Conservation (phyloP, 495 filamentous ascomycete genomes). For the Cercophora scortea region DNA sequence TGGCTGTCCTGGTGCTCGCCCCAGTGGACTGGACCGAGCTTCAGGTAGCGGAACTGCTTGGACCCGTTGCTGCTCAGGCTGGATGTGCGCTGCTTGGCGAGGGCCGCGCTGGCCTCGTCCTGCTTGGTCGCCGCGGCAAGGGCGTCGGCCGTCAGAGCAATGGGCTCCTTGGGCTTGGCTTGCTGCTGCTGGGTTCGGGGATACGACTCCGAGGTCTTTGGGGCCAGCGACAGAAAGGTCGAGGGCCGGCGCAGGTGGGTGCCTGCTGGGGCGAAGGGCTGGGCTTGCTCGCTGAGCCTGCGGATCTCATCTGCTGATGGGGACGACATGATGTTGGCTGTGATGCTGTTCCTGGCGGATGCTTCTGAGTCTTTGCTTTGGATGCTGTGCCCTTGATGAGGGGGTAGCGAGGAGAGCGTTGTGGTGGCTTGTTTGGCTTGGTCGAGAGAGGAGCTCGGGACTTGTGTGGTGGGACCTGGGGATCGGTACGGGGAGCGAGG, state of each 20-base stretch:
- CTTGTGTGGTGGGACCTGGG: background rate
- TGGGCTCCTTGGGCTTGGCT: conserved; percentile 2
- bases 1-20: conserved; percentile 39
- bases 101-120: background rate
- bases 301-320: conserved; percentile 5
- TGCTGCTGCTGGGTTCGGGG: conserved; percentile 15
- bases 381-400: background rate
- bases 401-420: background rate
- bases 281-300: conserved; percentile 16
- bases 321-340: background rate
- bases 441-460: background rate
- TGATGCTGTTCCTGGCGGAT: background rate
- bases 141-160: conserved; percentile 15
- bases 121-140: conserved; percentile 14
- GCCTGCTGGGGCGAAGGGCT: conserved; percentile 6
- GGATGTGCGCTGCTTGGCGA: conserved; percentile 24
- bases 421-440: background rate
- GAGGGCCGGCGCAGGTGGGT: conserved; percentile 21
- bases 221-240: conserved; percentile 38
- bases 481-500: background rate
- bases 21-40: conserved; percentile 43
- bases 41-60: conserved; percentile 34
- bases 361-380: no score
- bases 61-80: conserved; percentile 27
- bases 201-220: conserved; percentile 35